Evolutionary conservation across 306 rosid species (phyloP).

Genomic region (Prunus padus): DNA sequence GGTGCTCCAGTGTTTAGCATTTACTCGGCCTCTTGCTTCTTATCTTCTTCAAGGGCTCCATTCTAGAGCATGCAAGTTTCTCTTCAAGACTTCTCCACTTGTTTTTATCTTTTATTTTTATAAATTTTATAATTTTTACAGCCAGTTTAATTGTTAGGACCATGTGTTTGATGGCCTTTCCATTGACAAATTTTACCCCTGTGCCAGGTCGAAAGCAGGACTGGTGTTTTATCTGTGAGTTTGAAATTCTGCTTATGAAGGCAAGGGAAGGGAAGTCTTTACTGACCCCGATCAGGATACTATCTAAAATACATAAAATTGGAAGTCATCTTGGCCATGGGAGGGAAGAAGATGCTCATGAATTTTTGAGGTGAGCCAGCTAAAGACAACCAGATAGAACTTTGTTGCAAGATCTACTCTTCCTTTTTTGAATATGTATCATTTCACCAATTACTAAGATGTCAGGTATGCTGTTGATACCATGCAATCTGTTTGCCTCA

Average conservation of each 20-base stretch:
- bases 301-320: constrained; percentile 73
- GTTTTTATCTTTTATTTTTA: not conserved
- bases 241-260: constrained; percentile 60
- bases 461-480: constrained; percentile 79
- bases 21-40: constrained; percentile 64
- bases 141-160: constrained; percentile 21
- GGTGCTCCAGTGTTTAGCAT: constrained; percentile 80
- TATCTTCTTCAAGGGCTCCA: constrained; percentile 71
- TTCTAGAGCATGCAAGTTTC: constrained; percentile 60
- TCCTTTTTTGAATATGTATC: constrained; percentile 4
- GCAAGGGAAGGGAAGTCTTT: constrained; percentile 72
- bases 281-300: constrained; percentile 71
- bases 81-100: not conserved
- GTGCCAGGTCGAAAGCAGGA: constrained; percentile 67
- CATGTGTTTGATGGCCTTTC: constrained; percentile 29
- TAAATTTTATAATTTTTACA: constrained; percentile 8
- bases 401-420: not conserved
- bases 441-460: constrained; percentile 36
- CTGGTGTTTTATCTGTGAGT: constrained; percentile 87
- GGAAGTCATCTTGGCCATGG: constrained; percentile 83
- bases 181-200: constrained; percentile 8
- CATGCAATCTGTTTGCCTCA: constrained; percentile 76
- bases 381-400: constrained; percentile 24
- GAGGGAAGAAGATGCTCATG: constrained; percentile 83
- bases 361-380: constrained; percentile 72